phyloP scores from a whole-genome alignment of 75 land plant genomes.

The Cryptomeria japonica region DNA sequence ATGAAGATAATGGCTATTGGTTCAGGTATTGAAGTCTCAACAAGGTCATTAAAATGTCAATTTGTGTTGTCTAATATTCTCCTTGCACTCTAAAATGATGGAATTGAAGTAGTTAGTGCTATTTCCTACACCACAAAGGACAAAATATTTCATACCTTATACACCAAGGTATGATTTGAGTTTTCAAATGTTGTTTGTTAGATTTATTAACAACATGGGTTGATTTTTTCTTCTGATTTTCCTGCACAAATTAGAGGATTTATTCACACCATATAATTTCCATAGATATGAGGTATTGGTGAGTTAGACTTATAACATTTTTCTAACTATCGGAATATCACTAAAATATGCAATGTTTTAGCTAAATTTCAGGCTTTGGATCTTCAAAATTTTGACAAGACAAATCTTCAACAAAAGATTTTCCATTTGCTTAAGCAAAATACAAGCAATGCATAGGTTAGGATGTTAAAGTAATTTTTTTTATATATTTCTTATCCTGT shows the following conservation, averaged over 20 bases:
- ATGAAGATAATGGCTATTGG: not conserved
- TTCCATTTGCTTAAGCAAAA: not conserved
- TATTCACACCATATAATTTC: not conserved
- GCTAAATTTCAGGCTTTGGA: not conserved
- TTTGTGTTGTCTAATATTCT: not conserved
- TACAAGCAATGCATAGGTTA: not conserved
- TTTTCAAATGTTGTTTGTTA: not conserved
- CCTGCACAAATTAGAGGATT: not conserved
- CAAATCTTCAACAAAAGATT: not conserved
- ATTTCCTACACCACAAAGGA: not conserved
- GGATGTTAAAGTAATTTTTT: not conserved
- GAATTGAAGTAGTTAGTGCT: not conserved
- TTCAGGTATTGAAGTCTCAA: not conserved
- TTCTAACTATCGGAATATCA: not conserved
- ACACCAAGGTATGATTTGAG: not conserved
- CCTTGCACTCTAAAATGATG: not conserved
- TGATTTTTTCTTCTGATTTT: not conserved
- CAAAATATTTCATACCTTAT: not conserved
- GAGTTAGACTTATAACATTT: not conserved
- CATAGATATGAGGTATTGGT: not conserved
- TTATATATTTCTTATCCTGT: not conserved
- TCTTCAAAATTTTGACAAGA: not conserved
- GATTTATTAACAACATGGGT: not conserved
- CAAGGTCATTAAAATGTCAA: not conserved
- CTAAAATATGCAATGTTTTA: not conserved